Conservation (phyloP, 495 filamentous ascomycete species). For the Xylaria telfairii region DNA sequence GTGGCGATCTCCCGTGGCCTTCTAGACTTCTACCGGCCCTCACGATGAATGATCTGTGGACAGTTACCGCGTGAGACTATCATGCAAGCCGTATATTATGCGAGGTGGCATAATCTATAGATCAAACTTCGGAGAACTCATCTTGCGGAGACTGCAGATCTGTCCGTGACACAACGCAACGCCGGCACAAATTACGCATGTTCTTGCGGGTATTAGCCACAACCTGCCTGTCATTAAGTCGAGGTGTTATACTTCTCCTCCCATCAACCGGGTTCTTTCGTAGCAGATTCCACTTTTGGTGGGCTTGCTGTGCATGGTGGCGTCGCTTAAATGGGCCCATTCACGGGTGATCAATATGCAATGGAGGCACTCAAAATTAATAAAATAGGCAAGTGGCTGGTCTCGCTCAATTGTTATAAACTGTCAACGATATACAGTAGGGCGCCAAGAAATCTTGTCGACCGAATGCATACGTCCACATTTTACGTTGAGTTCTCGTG, state of each 20-base stretch:
- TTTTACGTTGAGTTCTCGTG: neutral
- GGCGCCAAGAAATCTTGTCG: neutral
- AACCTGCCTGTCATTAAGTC: neutral
- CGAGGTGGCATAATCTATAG: constrained; percentile 8
- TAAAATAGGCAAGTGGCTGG: neutral
- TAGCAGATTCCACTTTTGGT: constrained; percentile 8
- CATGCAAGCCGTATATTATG: constrained; percentile 1
- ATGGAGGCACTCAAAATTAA: neutral
- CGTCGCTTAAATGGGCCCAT: constrained; percentile 13
- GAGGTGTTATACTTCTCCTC: neutral
- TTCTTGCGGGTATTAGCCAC: neutral
- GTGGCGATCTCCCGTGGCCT: neutral
- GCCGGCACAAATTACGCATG: neutral
- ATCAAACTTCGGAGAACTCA: neutral
- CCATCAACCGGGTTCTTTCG: neutral
- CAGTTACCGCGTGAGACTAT: neutral
- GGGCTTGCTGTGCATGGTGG: constrained; percentile 16
- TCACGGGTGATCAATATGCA: neutral
- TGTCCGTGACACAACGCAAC: neutral
- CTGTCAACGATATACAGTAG: neutral
- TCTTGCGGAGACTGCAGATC: neutral
- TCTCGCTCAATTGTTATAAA: neutral
- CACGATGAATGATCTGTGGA: neutral
- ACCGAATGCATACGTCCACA: neutral
- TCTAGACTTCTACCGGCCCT: neutral